Conservation (phyloP, 768 basidiomycete genomes). For the Boletellus emodensis region DNA sequence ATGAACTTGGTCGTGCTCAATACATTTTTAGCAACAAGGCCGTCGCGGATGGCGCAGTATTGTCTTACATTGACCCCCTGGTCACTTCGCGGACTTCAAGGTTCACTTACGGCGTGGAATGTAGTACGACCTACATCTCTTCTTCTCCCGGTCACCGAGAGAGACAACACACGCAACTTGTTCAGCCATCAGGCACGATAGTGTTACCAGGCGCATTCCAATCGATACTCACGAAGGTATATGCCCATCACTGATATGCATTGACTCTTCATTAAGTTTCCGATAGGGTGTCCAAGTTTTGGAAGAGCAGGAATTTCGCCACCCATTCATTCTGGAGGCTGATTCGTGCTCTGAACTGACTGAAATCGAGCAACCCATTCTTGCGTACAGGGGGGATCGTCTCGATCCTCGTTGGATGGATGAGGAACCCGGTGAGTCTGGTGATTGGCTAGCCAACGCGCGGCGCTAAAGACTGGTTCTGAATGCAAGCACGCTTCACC, state of each 20-base stretch:
- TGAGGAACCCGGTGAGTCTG: neutral
- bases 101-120: constrained; percentile 37
- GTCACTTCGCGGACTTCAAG: constrained; percentile 43
- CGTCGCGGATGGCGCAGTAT: constrained; percentile 47
- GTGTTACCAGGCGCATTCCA: constrained; percentile 33
- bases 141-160: constrained; percentile 33
- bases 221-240: constrained; percentile 35
- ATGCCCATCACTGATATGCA: neutral
- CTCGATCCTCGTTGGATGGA: constrained; percentile 3
- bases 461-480: neutral
- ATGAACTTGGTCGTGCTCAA: neutral
- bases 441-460: too few species aligned
- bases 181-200: constrained; percentile 23
- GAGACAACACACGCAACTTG: constrained; percentile 24
- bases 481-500: neutral
- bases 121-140: constrained; percentile 25
- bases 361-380: neutral
- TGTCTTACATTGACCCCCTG: constrained; percentile 37
- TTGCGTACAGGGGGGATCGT: constrained; percentile 17
- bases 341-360: neutral
- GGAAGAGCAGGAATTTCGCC: constrained; percentile 19
- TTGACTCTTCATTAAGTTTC: neutral
- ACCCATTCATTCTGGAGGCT: neutral
- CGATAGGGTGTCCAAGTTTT: constrained; percentile 15
- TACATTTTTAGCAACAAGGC: constrained; percentile 36